Base-by-base conservation (phyloP, 139 green algal species). In the Spirogloea muscicola region DNA sequence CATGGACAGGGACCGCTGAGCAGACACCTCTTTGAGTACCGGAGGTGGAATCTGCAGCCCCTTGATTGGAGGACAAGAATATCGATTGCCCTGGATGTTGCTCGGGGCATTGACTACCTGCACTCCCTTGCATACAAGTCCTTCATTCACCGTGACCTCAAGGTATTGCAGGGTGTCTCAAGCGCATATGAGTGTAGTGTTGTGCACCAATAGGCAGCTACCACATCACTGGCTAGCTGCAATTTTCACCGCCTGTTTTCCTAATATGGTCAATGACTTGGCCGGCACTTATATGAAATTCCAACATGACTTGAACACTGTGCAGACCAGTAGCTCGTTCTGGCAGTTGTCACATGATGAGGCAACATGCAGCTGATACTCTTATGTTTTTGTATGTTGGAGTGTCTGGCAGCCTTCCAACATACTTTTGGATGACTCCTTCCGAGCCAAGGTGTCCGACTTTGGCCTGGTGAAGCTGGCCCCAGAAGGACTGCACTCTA, bases 391-490 rank as follows among this genome's bases (percentile, higher is more conserved):
- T 84, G 78, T n/a, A n/a, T n/a, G n/a, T n/a, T n/a, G n/a, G n/a
- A n/a, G n/a, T n/a, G n/a, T n/a, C n/a, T n/a, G n/a, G n/a, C n/a
- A n/a, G 49, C 74, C 79, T 16, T 51, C 36, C 44, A 89, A 90
- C 65, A 78, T 90, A 3, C 70, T 90, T 25, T 62, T 90, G 39
- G 85, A 88, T 34, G 9, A 78, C 37, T 31, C 66, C 46, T 74
- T 69, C 55, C 58, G 81, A 43, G 86, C 82, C 33, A 65, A 80
- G 18, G 71, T 90, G 21, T 76, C 68, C 33, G 86, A 89, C 49
- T 88, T 90, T 60, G 86, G 86, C 6, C 51, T 88, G 31, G 83
- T 80, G 36, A 80, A 80, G 73, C 52, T 70, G 18, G 10, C n/a
- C n/a, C 25, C 37, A 9, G 18, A 58, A 13, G 55, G 25, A 16